A percentile compares a stretch with the other conserved stretches of the same genome.
Evolutionary conservation across 2,329 filamentous ascomycete species (phyloP).

Genomic region (Teratosphaeria zuluensis): DNA sequence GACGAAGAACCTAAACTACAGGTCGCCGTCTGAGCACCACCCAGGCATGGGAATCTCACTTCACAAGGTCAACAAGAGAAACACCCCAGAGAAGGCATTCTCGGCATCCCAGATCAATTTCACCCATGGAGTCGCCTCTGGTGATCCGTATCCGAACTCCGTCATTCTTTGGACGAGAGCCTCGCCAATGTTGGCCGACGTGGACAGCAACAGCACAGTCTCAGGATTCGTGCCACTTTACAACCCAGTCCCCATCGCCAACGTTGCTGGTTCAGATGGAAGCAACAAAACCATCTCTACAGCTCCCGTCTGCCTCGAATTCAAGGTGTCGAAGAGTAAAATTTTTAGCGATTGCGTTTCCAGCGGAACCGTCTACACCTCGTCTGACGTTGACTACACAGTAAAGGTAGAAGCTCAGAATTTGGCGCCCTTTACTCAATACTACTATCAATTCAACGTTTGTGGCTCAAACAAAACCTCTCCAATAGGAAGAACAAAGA

Average conservation of each 20-base stretch:
- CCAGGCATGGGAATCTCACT: constrained; percentile 55
- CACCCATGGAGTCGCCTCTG: constrained; percentile 44
- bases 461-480: constrained; percentile 54
- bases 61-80: constrained; percentile 49
- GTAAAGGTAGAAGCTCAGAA: constrained; percentile 61
- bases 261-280: not conserved
- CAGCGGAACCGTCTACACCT: constrained; percentile 56
- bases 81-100: constrained; percentile 33
- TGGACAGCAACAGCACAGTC: constrained; percentile 39
- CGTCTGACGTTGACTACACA: constrained; percentile 65
- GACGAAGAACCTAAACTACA: constrained; percentile 40
- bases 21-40: constrained; percentile 53
- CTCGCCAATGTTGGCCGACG: constrained; percentile 31
- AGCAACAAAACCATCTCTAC: constrained; percentile 42
- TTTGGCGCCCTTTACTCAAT: constrained; percentile 53
- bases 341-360: constrained; percentile 41
- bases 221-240: constrained; percentile 47
- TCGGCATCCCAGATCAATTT: constrained; percentile 46
- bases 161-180: constrained; percentile 35
- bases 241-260: constrained; percentile 38
- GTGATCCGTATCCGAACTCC: constrained; percentile 36
- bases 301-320: constrained; percentile 58
- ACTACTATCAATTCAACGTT: constrained; percentile 62
- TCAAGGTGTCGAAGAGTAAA: constrained; percentile 46
- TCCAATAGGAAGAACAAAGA: constrained; percentile 60